Evolutionary conservation across 2,329 filamentous ascomycete genomes (phyloP).

Genomic region (Cordyceps tenuipes): DNA sequence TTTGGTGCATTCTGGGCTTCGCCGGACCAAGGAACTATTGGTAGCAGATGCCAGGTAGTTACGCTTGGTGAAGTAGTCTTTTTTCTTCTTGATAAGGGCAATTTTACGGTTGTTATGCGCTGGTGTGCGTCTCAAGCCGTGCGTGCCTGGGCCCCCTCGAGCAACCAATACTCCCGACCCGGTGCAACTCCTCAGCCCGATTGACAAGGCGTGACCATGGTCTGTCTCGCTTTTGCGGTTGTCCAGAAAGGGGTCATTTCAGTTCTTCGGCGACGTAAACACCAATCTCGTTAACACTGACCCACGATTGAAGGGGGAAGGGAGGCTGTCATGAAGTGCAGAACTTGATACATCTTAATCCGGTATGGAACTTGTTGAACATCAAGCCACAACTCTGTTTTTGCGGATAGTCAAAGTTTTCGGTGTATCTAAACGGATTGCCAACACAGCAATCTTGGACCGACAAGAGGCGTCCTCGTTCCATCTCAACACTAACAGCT

Average conservation of each 20-base stretch:
- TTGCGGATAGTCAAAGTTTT: neutral
- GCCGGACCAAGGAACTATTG: neutral
- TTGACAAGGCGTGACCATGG: neutral
- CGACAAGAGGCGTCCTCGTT: neutral
- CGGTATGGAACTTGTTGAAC: neutral
- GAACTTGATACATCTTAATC: neutral
- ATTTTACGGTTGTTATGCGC: neutral
- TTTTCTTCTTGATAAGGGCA: neutral
- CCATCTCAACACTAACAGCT: neutral
- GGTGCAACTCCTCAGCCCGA: neutral
- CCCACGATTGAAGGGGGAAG: neutral
- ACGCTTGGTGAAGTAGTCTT: neutral
- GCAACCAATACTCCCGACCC: neutral
- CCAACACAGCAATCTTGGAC: neutral
- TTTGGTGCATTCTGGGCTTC: neutral
- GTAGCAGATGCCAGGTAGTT: neutral
- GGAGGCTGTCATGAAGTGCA: too few species aligned
- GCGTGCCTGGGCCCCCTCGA: neutral
- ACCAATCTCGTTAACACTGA: neutral
- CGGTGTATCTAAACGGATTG: neutral
- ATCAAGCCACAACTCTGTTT: neutral
- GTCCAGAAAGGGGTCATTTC: neutral
- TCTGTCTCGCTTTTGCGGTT: neutral
- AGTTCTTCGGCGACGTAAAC: neutral
- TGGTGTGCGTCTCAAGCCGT: neutral